These are phyloP conservation scores for Shiraia bambusicola DNA, from an alignment of 2,329 filamentous ascomycete species.

Conservation along the genomic window DNA sequence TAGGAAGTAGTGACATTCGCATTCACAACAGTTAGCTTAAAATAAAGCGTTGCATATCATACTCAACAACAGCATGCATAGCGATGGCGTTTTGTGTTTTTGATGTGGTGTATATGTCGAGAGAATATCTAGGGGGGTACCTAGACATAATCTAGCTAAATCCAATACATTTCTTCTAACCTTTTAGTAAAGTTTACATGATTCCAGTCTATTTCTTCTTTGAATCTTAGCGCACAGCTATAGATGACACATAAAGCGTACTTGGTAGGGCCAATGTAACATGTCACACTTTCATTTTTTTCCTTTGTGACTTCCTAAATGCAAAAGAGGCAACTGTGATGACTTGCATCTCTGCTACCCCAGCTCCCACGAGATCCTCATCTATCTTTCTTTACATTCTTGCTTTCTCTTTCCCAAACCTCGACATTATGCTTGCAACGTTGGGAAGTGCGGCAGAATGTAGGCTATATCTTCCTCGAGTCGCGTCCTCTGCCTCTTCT, in stretches of 20 bases:
- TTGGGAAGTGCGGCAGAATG: slow-evolving; percentile 24
- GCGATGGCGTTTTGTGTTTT: slow-evolving; percentile 21
- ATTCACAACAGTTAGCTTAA: background rate
- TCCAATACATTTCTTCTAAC: no score
- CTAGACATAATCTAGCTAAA: no score
- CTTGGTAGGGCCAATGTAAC: no score
- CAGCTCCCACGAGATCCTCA: slow-evolving; percentile 3
- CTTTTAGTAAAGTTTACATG: no score
- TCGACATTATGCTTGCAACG: background rate
- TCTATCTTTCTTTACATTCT: slow-evolving; percentile 11
- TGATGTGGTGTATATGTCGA: background rate
- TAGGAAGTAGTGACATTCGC: slow-evolving; percentile 19
- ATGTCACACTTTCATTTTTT: background rate
- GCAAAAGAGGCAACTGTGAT: background rate
- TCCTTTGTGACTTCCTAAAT: background rate
- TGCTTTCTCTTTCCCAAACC: slow-evolving; percentile 15
- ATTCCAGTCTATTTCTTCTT: no score
- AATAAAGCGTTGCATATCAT: background rate
- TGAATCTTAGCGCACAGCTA: no score
- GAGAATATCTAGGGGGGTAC: no score
- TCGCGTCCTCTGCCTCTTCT: slow-evolving; percentile 11
- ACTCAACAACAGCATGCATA: slow-evolving; percentile 17
- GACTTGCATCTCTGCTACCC: slow-evolving; percentile 4
- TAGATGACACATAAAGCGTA: no score
- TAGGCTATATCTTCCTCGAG: slow-evolving; percentile 24